Percentiles rank a stretch among this genome's conserved stretches.
These are phyloP conservation scores for Vitis cinerea DNA, from an alignment of 164 flowering plant species.

Conservation along the genomic window DNA sequence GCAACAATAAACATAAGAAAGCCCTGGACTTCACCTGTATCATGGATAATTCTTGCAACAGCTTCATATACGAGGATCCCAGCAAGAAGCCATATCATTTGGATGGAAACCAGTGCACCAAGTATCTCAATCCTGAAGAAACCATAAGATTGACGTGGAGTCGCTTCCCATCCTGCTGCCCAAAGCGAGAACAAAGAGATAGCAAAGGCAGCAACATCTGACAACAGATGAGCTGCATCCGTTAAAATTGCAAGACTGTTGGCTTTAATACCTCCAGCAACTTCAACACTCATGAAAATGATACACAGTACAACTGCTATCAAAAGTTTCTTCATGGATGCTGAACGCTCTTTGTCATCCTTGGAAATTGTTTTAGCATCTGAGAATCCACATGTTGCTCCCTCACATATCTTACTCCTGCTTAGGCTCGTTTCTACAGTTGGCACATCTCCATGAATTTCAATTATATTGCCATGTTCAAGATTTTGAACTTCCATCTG, in stretches of 20 bases:
- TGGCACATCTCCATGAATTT: constrained; percentile 41
- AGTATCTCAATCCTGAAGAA: constrained; percentile 87
- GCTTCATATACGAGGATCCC: constrained; percentile 91
- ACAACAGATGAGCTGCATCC: constrained; percentile 86
- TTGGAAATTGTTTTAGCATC: constrained; percentile 49
- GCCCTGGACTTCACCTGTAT: constrained; percentile 70
- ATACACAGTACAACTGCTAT: constrained; percentile 66
- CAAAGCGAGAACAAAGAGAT: constrained; percentile 84
- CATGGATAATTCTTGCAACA: constrained; percentile 56
- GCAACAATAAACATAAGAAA: constrained; percentile 75
- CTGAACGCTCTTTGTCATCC: constrained; percentile 69
- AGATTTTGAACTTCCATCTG: constrained; percentile 63
- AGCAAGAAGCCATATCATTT: constrained; percentile 85
- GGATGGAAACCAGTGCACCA: constrained; percentile 88
- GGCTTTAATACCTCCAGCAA: constrained; percentile 82
- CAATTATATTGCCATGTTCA: constrained; percentile 52
- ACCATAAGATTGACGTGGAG: constrained; percentile 83
- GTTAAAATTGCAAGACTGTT: constrained; percentile 88
- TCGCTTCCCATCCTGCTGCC: constrained; percentile 97
- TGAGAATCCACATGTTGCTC: constrained; percentile 74
- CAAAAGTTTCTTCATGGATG: constrained; percentile 67
- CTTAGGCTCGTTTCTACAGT: constrained; percentile 24
- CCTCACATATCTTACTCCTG: constrained; percentile 55
- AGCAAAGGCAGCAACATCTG: constrained; percentile 92
- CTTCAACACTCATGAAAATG: constrained; percentile 77